Percentiles rank a stretch among this genome's conserved stretches.
Conservation (phyloP, 164 flowering plant species). For the Kalanchoe fedtschenkoi region DNA sequence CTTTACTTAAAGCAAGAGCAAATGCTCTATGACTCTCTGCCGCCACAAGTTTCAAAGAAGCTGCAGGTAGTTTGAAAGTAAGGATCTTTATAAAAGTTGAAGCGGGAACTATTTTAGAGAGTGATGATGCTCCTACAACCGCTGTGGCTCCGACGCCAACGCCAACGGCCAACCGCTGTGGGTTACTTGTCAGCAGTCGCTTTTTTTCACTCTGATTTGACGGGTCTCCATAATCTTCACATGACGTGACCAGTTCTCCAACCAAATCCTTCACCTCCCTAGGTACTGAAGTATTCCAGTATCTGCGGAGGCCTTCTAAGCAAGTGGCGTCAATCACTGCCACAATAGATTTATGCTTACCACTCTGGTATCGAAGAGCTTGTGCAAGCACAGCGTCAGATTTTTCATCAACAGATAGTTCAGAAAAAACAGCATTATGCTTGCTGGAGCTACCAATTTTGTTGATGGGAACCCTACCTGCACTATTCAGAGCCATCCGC, state of each 20-base stretch:
- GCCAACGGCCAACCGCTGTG: constrained; percentile 84
- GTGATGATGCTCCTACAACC: constrained; percentile 62
- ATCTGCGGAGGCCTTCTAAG: constrained; percentile 65
- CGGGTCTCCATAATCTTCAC: constrained; percentile 26
- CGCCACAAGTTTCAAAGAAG: constrained; percentile 49
- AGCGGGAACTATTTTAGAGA: constrained; percentile 57
- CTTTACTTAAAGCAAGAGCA: constrained; percentile 38
- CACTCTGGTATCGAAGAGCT: constrained; percentile 52
- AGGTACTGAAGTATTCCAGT: constrained; percentile 78
- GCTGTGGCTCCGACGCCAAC: constrained; percentile 98
- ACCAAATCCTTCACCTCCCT: constrained; percentile 43
- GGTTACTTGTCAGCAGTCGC: constrained; percentile 36
- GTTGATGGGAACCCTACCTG: constrained; percentile 38
- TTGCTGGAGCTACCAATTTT: constrained; percentile 13
- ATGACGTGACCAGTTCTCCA: constrained; percentile 28
- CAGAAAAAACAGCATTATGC: constrained; percentile 28
- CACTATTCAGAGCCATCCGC: constrained; percentile 56
- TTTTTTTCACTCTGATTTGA: constrained; percentile 16
- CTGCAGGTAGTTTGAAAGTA: constrained; percentile 44
- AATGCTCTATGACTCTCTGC: constrained; percentile 53
- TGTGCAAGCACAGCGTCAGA: constrained; percentile 63
- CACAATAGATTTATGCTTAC: constrained; percentile 57
- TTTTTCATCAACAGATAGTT: constrained; percentile 58
- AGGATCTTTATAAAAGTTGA: constrained; percentile 56
- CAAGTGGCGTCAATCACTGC: constrained; percentile 74